Evolutionary conservation across 306 rosid species (phyloP), one percentile per base, ranked within the genome.

Genomic region (Argentina anserina): DNA sequence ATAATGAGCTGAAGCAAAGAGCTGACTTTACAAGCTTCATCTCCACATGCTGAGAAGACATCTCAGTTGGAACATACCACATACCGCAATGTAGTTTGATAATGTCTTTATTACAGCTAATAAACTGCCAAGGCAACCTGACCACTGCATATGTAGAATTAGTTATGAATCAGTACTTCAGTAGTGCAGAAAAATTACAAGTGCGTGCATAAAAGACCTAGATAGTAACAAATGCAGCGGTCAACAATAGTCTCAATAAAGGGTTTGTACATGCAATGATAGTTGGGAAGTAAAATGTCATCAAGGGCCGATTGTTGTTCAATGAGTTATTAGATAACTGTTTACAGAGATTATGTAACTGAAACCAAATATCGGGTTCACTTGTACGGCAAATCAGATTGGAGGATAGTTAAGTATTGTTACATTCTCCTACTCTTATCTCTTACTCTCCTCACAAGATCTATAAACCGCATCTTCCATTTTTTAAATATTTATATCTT

Each of bases 71-170:
- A 81, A 70, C 92, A 72, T 88, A 92, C 98, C 76, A 70, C 92
- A 72, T 88, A 92, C 98, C 76, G 90, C 93, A 76, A 88, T 86
- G 78, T 82, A 77, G 70, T 83, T 90, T 37, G 96, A 86, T 36
- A 93, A 88, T 77, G 89, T 86, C 93, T 90, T 92, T 96, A 92
- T 90, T 71, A 92, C 91, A 61, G 98, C 98, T 63, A 90, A 80
- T 18, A 90, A 31, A 74, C 89, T 90, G 71, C 98, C 98, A 69
- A 92, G 97, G 80, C 91, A 85, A 79, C 97, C 98, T 31, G 96
- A 75, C 41, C 98, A 90, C 97, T 92, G 90, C 80, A 83, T 42
- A 59, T 75, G 40, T 31, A 75, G 55, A 39, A 40, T 50, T 40
- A 66, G 65, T 9, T 68, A 69, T 79, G 69, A 76, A 65, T 72